Evolutionary conservation across 2,329 filamentous ascomycete species (phyloP), one percentile per base, ranked within the genome.

Genomic region (Colletotrichum truncatum): DNA sequence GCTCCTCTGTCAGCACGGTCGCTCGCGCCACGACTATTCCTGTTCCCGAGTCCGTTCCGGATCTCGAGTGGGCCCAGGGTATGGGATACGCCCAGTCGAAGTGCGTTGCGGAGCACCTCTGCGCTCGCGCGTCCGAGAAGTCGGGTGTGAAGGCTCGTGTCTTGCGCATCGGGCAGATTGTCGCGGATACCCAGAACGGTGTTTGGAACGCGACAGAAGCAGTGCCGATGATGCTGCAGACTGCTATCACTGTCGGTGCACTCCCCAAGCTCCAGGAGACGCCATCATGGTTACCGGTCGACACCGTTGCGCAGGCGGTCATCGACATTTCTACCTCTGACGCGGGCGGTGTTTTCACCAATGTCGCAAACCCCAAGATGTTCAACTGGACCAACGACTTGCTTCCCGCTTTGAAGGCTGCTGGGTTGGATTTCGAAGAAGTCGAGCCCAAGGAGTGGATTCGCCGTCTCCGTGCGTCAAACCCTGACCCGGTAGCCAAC

Each of bases 201-300:
- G 69, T 82, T 3, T 87, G 85, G 85, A 86, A 84, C 67, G 71
- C 72, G 4, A 81, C 76, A 0, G 85, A 87, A 66, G 84, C 83
- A 0, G 84, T 86, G 21, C 82, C 86, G 0, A 69, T 87, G 41
- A 81, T 87, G 71, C 73, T 88, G 0, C 81, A 80, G 32, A 80
- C 76, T 2, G 81, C 81, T 0, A 71, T 71, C 1, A 80, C 82
- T 0, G 76, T 82, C 2, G 80, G 81, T 1, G 73, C 76, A 0
- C 73, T 87, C 4, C 84, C 84, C 3, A 71, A 72, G 9, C 73
- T 88, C 2, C 72, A 79, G 3, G 83, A 86, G 72, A 75, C 71
- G 1, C 76, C 77, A 4, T 77, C 76, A 0, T 85, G 82, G 82
- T 67, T 84, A 6, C 82, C 82, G 0, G 82, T 83, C 1, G 81